Evolutionary conservation across 2,329 filamentous ascomycete genomes (phyloP), one percentile per base, ranked within the genome.

Genomic region (Zalaria sp.): DNA sequence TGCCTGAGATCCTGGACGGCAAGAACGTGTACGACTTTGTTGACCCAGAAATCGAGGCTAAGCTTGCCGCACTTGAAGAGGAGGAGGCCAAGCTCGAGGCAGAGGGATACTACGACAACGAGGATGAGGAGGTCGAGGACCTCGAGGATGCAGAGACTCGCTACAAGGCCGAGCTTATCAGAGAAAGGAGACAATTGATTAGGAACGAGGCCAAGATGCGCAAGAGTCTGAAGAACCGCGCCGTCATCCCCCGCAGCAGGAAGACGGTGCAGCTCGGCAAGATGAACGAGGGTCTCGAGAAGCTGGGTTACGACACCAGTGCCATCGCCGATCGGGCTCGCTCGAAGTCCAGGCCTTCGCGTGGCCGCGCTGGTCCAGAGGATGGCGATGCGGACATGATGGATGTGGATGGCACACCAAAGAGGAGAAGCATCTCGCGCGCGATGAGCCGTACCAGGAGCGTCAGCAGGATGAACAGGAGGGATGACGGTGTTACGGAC

Each of bases 21-120:
- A 88, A 89, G 73, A 98, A 98, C 62, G 84, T 98, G 44, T 91
- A 89, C 67, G 91, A 98, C 64, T 98, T 85, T 62, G 79, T 98
- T 57, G 91, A 96, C 56, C 88, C 89, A 1, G 93, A 98, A 43
- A 98, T 98, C 58, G 91, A 94, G 56, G 75, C 79, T 51, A 96
- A 94, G 69, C 75, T 98, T 39, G 80, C 81, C 40, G 86, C 86
- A 43, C 73, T 98, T 29, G 91, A 98, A 63, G 88, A 88, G 48
- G 93, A 98, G 59, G 91, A 98, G 62, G 89, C 94, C 67, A 81
- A 81, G 54, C 76, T 96, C 9, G 83, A 95, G 63, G 81, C 78
- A 5, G 85, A 94, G 49, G 91, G 91, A 45, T 94, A 83, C 72
- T 98, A 98, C 65, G 87, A 83, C 3, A 51, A 55, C 25, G 83